Conservation (phyloP, 73 alveolate species). For the Paramecium tetraurelia region DNA sequence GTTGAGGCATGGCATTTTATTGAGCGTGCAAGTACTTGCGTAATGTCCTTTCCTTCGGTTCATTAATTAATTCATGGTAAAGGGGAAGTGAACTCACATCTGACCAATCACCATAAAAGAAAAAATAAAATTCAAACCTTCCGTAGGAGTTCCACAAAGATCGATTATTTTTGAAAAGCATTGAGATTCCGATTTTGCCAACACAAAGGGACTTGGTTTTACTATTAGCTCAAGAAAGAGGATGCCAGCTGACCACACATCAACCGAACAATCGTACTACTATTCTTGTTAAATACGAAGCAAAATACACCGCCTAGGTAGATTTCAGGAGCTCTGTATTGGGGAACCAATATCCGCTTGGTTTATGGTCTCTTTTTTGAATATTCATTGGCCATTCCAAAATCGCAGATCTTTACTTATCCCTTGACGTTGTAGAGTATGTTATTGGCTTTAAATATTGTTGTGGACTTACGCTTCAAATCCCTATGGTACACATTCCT, state of each 20-base stretch:
- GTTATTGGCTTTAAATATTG: neutral
- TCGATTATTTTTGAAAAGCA: neutral
- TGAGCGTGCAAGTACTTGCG: neutral
- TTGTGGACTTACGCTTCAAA: conserved; percentile 8
- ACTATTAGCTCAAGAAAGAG: conserved; percentile 5
- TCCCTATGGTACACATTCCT: conserved; percentile 18
- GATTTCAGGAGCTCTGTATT: conserved; percentile 42
- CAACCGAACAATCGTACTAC: conserved; percentile 12
- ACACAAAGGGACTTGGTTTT: neutral
- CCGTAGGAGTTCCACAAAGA: conserved; percentile 39
- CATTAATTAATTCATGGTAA: conserved; percentile 29
- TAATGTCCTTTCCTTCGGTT: neutral
- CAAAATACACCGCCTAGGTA: neutral
- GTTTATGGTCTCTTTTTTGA: conserved; percentile 24
- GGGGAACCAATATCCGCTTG: neutral
- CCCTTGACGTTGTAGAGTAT: neutral
- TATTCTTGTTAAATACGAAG: neutral
- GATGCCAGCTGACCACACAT: conserved; percentile 44
- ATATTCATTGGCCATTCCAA: conserved; percentile 31
- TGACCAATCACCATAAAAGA: conserved; percentile 30
- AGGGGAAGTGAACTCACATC: neutral
- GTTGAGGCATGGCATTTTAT: neutral
- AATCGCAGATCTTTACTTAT: conserved; percentile 28
- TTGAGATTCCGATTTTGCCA: conserved; percentile 12
- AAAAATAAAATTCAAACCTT: conserved; percentile 25